Percentiles rank a stretch among this genome's conserved stretches.
phyloP scores from a whole-genome alignment of 2,329 filamentous ascomycete genomes.

The Scytalidium sp. region DNA sequence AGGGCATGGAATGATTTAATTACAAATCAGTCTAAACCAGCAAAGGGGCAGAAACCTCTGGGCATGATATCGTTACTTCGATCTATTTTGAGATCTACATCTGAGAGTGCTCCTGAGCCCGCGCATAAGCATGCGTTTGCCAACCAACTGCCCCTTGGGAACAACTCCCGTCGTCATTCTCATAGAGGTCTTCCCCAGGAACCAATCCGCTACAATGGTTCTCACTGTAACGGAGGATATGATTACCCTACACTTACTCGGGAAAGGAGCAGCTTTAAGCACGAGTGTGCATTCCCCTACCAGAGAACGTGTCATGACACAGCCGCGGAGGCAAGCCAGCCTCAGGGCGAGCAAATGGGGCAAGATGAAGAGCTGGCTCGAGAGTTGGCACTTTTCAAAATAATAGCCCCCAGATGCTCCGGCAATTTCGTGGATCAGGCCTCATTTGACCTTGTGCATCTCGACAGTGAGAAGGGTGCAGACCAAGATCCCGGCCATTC shows the following conservation, averaged over 20 bases:
- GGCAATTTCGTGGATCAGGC: too few species aligned
- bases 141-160: not conserved
- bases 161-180: too few species aligned
- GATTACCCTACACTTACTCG: not conserved
- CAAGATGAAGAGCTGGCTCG: not conserved
- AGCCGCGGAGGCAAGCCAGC: too few species aligned
- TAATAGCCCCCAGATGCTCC: not conserved
- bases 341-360: too few species aligned
- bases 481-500: too few species aligned
- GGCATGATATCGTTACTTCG: not conserved
- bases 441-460: too few species aligned
- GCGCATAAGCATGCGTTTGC: not conserved
- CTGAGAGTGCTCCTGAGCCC: not conserved
- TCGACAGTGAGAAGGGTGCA: too few species aligned
- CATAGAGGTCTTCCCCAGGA: too few species aligned
- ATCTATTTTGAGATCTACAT: not conserved
- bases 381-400: not conserved
- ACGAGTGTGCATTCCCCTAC: not conserved
- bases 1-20: too few species aligned
- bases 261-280: not conserved
- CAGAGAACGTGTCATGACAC: not conserved
- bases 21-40: too few species aligned
- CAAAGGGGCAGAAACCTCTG: not conserved
- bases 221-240: too few species aligned
- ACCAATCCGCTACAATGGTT: too few species aligned